These are phyloP conservation scores for Alopecurus myosuroides DNA, from an alignment of 176 grass and related monocot species.

Conservation along the genomic window DNA sequence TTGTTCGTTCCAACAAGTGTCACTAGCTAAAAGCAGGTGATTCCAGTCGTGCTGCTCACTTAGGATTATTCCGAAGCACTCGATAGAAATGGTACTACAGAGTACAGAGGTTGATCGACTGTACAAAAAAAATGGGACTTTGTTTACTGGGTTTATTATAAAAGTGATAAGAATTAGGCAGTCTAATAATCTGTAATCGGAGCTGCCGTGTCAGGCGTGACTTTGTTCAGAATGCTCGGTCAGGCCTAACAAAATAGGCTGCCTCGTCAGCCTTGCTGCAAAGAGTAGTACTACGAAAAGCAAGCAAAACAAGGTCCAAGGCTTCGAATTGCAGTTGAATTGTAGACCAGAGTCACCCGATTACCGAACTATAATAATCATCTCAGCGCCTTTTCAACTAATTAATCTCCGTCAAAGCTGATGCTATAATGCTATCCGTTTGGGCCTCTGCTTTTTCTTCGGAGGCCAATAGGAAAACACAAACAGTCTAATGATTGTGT, in stretches of 20 bases:
- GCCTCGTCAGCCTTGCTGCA: neutral
- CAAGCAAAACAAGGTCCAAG: neutral
- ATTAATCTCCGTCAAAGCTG: neutral
- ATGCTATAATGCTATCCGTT: neutral
- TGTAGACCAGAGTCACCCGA: neutral
- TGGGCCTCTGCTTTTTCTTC: neutral
- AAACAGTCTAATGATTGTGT: neutral
- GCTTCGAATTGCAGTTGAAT: neutral
- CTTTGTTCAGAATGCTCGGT: neutral
- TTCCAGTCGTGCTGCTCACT: neutral
- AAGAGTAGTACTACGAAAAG: neutral
- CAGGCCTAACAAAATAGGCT: neutral
- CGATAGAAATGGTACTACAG: neutral
- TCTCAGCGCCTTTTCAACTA: neutral
- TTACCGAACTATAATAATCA: neutral
- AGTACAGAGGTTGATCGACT: neutral
- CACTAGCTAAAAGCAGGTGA: neutral
- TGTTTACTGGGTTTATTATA: neutral
- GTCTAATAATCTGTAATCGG: neutral
- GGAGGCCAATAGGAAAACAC: neutral
- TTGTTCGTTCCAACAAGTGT: neutral
- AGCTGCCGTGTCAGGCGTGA: neutral
- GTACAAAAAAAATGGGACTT: neutral
- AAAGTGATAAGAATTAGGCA: neutral
- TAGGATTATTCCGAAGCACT: neutral